Base-by-base conservation (phyloP, 83 land plant species). In the Picea abies region DNA sequence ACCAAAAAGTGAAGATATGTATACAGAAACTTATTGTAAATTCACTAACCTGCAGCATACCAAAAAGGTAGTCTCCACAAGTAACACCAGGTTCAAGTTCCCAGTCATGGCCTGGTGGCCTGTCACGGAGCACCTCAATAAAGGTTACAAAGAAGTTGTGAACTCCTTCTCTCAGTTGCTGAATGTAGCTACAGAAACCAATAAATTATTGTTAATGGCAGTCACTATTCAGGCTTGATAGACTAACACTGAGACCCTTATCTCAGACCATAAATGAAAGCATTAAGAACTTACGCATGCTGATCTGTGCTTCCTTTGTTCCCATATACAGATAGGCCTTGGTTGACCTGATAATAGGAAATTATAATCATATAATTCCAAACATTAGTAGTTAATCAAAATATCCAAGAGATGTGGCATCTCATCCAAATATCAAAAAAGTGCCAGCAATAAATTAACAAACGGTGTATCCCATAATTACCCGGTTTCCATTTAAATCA, bases 221-320 rank as follows among this genome's bases (percentile, higher is more conserved):
- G 0, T 1, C 17, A 56, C 17, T 60, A 25, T 17, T 25, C 63
- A 78, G 10, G 15, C 29, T 60, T 23, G 35, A 56, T 25, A 3
- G 25, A 25, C 23, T 14, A 58, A 78, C 25, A 60, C 5, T 25
- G 14, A 29, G 58, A 12, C 8, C 7, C 52, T 72, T 11, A 39
- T 14, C 60, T 20, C 29, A 63, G 35, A 47, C 16, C 35, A 41
- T 60, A 64, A 41, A 75, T 25, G 61, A 25, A 73, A 15, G n/a
- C 41, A 61, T 66, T 52, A 23, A 22, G 37, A 81, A 87, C 98
- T 86, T 84, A 97, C 99, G 99, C 98, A 86, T 97, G 99, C 79
- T 96, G 99, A 92, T 96, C 99, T 37, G 99, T 97, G 91, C 99
- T 97, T 70, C 99, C 99, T 87, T 97, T 97, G 79, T 97, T 97